Evolutionary conservation across 2,329 filamentous ascomycete species (phyloP), one percentile per base, ranked within the genome.

Genomic region (Alternaria brassicae): DNA sequence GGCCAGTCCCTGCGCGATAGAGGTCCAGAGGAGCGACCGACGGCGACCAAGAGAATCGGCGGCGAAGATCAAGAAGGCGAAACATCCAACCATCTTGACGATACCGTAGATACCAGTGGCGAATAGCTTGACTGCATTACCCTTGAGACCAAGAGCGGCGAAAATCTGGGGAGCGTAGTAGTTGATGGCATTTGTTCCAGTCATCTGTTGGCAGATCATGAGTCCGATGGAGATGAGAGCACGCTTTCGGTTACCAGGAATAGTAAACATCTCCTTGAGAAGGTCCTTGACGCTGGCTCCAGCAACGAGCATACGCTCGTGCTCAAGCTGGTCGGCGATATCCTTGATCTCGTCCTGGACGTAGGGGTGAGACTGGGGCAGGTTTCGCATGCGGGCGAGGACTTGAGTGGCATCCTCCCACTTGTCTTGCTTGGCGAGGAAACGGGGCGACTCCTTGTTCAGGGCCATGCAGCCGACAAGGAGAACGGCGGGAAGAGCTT

Each of bases 31-130:
- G 19, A 91, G 79, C 2, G 82, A 85, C 67, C 84, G 82, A 61
- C 88, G 80, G 56, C 90, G 85, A 21, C 90, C 90, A 1, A 92
- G 84, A 2, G 87, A 88, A 73, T 92, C 90, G 59, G 88, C 88
- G 13, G 85, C 84, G 66, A 91, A 88, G 64, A 89, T 72, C 25
- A 92, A 81, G 80, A 91, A 92, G 53, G 82, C 71, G 5, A 84
- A 81, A 70, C 88, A 90, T 37, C 86, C 85, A 9, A 82, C 77
- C 77, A 89, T 87, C 76, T 92, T 92, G 56, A 91, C 85, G 53
- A 91, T 83, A 5, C 89, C 89, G 72, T 91, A 92, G 65, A 92
- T 85, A 39, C 90, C 89, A 0, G 89, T 91, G 4, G 90, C 89
- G 72, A 92, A 90, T 23, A 92, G 84, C 17, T 85, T 86, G 39